Percentiles rank a stretch among this genome's conserved stretches.
Conservation (phyloP, 805 yeast species). For the Hanseniaspora thailandica region DNA sequence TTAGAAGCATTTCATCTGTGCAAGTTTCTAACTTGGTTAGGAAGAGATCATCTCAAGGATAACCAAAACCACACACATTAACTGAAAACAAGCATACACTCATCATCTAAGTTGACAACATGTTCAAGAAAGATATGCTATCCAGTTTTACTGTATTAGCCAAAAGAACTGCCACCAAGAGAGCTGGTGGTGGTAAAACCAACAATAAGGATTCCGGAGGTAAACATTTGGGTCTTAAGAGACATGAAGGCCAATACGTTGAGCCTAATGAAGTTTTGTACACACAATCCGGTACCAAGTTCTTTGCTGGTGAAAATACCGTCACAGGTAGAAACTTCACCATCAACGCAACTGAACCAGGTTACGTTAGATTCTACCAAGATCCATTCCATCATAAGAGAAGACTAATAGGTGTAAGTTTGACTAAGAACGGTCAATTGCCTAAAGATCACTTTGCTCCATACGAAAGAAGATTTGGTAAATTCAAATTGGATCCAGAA, state of each 20-base stretch:
- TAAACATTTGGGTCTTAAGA: conserved; percentile 84
- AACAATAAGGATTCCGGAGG: conserved; percentile 92
- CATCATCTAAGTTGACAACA: background rate
- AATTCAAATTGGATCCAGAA: conserved; percentile 26
- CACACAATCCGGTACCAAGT: conserved; percentile 90
- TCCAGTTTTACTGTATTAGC: background rate
- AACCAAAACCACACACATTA: background rate
- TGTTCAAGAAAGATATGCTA: conserved; percentile 6
- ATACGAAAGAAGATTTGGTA: conserved; percentile 70
- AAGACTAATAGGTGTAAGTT: conserved; percentile 78
- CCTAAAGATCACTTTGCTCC: conserved; percentile 93
- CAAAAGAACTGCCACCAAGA: conserved; percentile 62
- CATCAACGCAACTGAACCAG: conserved; percentile 81
- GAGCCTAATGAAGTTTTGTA: conserved; percentile 74
- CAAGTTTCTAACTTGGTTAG: no score
- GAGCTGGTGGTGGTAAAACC: conserved; percentile 89
- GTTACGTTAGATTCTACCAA: conserved; percentile 76
- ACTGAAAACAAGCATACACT: no score
- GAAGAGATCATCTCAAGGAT: no score
- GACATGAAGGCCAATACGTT: conserved; percentile 61
- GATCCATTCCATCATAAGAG: conserved; percentile 96
- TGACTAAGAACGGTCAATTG: conserved; percentile 47
- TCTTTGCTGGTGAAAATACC: conserved; percentile 88
- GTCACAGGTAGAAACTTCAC: conserved; percentile 91
- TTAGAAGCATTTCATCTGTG: background rate